A percentile compares a stretch with the other conserved stretches of the same genome.
Evolutionary conservation across 2,329 filamentous ascomycete species (phyloP).

Genomic region (Trichoderma pleuroti): DNA sequence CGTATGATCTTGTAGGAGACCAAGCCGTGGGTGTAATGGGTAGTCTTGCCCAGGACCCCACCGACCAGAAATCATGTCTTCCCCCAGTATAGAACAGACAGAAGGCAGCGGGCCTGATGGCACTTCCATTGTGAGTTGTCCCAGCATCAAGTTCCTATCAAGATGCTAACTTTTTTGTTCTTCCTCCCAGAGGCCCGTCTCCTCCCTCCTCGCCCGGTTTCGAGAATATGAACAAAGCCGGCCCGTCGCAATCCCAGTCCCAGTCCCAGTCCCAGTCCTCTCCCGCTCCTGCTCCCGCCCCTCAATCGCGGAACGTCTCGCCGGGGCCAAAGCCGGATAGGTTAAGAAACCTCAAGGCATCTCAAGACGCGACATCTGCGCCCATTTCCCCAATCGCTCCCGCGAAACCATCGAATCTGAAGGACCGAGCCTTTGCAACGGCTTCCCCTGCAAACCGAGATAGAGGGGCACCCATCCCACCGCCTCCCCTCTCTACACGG

Average conservation of each 20-base stretch:
- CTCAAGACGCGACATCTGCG: conserved; percentile 31
- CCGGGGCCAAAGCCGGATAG: conserved; percentile 43
- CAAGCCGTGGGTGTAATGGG: conserved; percentile 37
- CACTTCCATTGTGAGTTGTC: conserved; percentile 64
- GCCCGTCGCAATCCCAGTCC: conserved; percentile 20
- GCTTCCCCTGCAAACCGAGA: conserved; percentile 24
- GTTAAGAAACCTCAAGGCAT: conserved; percentile 40
- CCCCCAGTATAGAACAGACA: conserved; percentile 31
- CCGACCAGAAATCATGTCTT: conserved; percentile 28
- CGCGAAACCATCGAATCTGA: conserved; percentile 23
- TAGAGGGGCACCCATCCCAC: conserved; percentile 21
- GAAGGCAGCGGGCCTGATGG: conserved; percentile 62
- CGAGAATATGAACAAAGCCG: conserved; percentile 60
- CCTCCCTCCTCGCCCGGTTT: conserved; percentile 75
- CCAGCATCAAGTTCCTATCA: not conserved
- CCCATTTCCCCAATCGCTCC: conserved; percentile 14
- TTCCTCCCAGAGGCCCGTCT: conserved; percentile 66
- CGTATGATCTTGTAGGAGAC: conserved; percentile 27
- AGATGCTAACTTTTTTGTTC: not conserved
- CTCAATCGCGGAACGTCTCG: conserved; percentile 35
- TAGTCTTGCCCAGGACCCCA: conserved; percentile 31
- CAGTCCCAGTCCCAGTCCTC: conserved; percentile 25
- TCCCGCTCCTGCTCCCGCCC: not conserved
- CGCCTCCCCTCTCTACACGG: conserved; percentile 28
- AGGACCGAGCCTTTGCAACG: conserved; percentile 8